Evolutionary conservation across 257 asterid genomes (phyloP).

Genomic region (Apocynum venetum): DNA sequence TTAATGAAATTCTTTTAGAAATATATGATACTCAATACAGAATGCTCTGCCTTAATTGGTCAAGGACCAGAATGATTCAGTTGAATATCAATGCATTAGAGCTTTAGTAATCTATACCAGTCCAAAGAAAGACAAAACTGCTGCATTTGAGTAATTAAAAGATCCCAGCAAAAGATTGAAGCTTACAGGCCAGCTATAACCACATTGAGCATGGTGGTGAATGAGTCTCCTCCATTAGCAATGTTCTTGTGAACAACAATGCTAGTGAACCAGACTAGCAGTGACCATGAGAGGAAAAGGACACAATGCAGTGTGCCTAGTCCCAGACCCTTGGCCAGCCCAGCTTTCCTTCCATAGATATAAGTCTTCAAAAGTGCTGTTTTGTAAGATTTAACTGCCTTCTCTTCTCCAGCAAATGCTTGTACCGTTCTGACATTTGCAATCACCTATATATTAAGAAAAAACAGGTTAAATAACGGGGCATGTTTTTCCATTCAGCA

Average conservation of each 20-base stretch:
- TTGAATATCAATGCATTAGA: not conserved
- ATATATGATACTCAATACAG: not conserved
- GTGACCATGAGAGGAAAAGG: constrained; percentile 89
- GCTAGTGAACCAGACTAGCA: constrained; percentile 97
- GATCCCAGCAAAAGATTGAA: constrained; percentile 1
- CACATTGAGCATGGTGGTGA: constrained; percentile 97
- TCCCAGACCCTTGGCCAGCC: constrained; percentile 93
- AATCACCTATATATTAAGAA: constrained; percentile 46
- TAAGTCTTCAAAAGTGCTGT: constrained; percentile 61
- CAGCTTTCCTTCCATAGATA: constrained; percentile 77
- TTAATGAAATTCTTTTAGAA: not conserved
- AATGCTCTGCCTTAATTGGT: not conserved
- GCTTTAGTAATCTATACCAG: not conserved
- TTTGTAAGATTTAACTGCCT: constrained; percentile 62
- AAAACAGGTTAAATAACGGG: not conserved
- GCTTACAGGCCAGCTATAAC: constrained; percentile 95
- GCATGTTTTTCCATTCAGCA: not conserved
- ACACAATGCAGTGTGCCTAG: constrained; percentile 87
- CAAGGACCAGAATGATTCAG: constrained; percentile 5
- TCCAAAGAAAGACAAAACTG: not conserved
- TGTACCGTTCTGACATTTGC: constrained; percentile 93
- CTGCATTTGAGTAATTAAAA: not conserved
- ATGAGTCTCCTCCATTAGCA: constrained; percentile 92
- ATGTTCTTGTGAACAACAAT: constrained; percentile 77
- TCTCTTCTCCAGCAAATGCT: constrained; percentile 94